Evolutionary conservation across 1,139 yeast genomes (phyloP), one percentile per base, ranked within the genome.

Genomic region (Sugiyamaella neomexicana): DNA sequence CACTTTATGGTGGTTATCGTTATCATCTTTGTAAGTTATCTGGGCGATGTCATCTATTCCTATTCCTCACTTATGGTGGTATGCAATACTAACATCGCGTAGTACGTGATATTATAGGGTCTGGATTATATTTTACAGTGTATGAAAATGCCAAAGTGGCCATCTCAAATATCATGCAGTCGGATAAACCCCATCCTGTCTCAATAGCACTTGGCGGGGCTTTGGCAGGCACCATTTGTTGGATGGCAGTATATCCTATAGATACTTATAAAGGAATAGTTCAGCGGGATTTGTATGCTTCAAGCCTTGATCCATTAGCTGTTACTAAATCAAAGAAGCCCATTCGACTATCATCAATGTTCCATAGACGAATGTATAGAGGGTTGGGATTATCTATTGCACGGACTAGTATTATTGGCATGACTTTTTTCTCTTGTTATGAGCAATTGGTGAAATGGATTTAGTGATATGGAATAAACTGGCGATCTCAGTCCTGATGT

Each of bases 261-360:
- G 96, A 89, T 67, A 88, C 96, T 0, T 75, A 85, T 57, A 89
- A 89, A 67, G 81, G 91, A 1, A 76, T 84, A 56, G 77, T 82
- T 46, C 96, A 89, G 67, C 80, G 86, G 56, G 95, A 88, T 62
- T 77, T 85, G 8, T 86, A 88, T 37, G 75, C 84, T 17, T 81
- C 83, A 60, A 81, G 85, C n/a, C 72, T 86, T 41, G 78, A 50
- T 67, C 64, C 13, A 65, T 69, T 50, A 12, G 20, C 43, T 16
- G 17, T 74, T 25, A 50, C 42, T 55, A 46, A 56, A 20, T 20
- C 25, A 58, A 50, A 47, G 56, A 58, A 36, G 57, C 57, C 57
- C 58, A n/a, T 54, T 57, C 37, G 52, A 59, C 38, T 38, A 52
- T 16, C 48, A n/a, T 57, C 62, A 5, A 44, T 72, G 52, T 57